Percentiles rank a stretch among this genome's conserved stretches.
Conservation (phyloP, 495 filamentous ascomycete species). For the Aspergillus ellipticus region DNA sequence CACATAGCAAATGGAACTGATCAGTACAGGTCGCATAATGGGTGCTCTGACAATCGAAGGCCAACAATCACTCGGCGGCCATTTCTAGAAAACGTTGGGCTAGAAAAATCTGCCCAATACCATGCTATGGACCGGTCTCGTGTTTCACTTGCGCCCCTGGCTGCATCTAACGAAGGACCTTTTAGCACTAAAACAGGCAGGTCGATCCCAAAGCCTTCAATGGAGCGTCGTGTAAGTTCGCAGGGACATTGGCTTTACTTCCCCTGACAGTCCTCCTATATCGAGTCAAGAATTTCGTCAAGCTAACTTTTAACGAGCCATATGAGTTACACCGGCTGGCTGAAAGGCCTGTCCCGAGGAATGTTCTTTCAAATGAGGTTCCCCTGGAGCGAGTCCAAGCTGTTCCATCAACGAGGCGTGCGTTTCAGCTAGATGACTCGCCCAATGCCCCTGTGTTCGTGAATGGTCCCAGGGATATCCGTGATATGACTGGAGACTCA, state of each 20-base stretch:
- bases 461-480: slow-evolving; percentile 28
- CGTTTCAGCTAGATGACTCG: slow-evolving; percentile 15
- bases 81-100: slow-evolving; percentile 15
- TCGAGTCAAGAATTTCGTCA: not conserved
- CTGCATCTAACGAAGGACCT: slow-evolving; percentile 14
- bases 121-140: slow-evolving; percentile 10
- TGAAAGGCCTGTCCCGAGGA: slow-evolving; percentile 16
- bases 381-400: slow-evolving; percentile 17
- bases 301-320: slow-evolving; percentile 31
- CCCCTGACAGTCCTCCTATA: not conserved
- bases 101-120: slow-evolving; percentile 13
- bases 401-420: slow-evolving; percentile 17
- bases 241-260: not conserved
- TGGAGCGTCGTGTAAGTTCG: slow-evolving; percentile 21
- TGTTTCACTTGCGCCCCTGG: slow-evolving; percentile 15
- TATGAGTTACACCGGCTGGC: slow-evolving; percentile 23
- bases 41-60: slow-evolving; percentile 15
- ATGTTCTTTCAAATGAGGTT: slow-evolving; percentile 15
- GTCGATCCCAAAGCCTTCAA: slow-evolving; percentile 2
- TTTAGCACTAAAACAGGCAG: slow-evolving; percentile 12
- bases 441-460: slow-evolving; percentile 36
- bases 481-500: slow-evolving; percentile 17
- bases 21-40: slow-evolving; percentile 7
- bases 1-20: slow-evolving; percentile 21
- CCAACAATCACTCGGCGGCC: slow-evolving; percentile 19